Evolutionary conservation across 306 rosid genomes (phyloP).

Genomic region (Adenanthera pavonina): DNA sequence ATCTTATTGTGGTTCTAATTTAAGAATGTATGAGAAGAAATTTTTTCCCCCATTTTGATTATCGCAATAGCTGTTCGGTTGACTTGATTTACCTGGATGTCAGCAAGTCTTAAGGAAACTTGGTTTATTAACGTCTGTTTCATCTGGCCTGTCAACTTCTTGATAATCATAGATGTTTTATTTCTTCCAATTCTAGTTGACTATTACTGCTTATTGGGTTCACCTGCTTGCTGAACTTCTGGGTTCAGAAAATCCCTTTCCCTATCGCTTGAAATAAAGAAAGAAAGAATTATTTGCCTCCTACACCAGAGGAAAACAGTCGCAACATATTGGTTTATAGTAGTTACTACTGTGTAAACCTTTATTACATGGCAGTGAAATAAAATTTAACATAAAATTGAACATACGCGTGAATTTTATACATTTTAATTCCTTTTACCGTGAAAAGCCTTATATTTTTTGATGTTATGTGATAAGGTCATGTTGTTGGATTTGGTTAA

Average conservation of each 20-base stretch:
- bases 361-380: not conserved
- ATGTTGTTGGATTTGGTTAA: not conserved
- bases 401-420: not conserved
- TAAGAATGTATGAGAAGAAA: not conserved
- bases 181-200: not conserved
- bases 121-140: not conserved
- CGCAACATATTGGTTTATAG: slow-evolving; percentile 1
- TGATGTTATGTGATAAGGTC: not conserved
- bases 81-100: not conserved
- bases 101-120: not conserved
- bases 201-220: not conserved
- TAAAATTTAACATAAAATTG: not conserved
- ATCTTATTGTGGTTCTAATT: slow-evolving; percentile 2
- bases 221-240: not conserved
- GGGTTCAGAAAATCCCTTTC: not conserved
- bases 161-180: not conserved
- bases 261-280: not conserved
- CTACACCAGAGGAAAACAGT: not conserved
- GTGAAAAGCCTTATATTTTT: not conserved
- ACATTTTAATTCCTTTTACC: not conserved
- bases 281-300: not conserved
- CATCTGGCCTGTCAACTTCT: not conserved
- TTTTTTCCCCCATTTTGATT: not conserved
- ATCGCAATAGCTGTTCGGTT: not conserved
- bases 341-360: not conserved